Evolutionary conservation across 2,329 filamentous ascomycete species (phyloP), one percentile per base, ranked within the genome.

Genomic region (Beauveria sp.): DNA sequence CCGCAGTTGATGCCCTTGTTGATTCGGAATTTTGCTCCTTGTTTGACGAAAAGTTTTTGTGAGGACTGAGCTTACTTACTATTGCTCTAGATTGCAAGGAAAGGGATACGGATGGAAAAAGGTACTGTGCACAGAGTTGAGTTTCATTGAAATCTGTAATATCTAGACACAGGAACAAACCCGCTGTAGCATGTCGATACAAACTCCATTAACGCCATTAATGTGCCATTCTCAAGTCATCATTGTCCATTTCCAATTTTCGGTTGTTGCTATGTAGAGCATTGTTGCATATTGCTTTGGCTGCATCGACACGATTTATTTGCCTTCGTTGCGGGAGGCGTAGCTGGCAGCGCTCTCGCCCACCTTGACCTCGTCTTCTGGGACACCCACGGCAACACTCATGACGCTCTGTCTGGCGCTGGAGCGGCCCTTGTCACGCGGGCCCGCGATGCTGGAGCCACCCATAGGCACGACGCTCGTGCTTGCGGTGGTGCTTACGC

Each of bases 291-390:
- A 5, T 40, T 52, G 31, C 31, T 22, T 52, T 20, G 31, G 34
- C 34, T 16, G 34, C 5, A 14, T 38, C 34, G 34, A 8, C 3
- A 5, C 10, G 14, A 7, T 22, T 52, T 42, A 62, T 18, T 58
- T 53, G 2, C 31, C 48, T 6, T 58, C 60, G 9, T 28, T 49
- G 12, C 60, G 60, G 6, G 52, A 43, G n/a, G 42, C 60, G 42
- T 62, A 62, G 38, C 31, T 85, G 1, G 83, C 81, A 1, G 84
- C 84, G 64, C 84, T 87, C 74, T 87, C 84, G 1, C 84, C 84
- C 31, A 87, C 83, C 57, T 78, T 77, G 49, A 87, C 72, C 68
- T 85, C 83, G 52, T 86, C 83, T 49, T 86, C 84, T 0, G 83
- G 79, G 3, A 85, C 83, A 2, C 83, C 83, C 0, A 84, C 77